These are phyloP conservation scores for Cenchrus purpureus DNA, from an alignment of 176 grass and related monocot species.

Conservation along the genomic window DNA sequence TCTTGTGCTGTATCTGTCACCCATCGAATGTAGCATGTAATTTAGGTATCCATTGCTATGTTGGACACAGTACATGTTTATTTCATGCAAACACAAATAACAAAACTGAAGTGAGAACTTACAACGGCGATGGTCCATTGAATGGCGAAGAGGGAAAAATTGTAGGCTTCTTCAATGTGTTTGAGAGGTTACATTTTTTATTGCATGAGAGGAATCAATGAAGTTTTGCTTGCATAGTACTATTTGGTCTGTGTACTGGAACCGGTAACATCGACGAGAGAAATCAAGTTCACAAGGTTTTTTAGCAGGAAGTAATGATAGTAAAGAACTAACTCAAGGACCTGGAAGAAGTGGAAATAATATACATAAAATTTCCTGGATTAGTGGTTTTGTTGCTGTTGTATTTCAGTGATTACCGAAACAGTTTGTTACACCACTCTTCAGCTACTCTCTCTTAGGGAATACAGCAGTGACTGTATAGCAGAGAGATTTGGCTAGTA, in stretches of 20 bases:
- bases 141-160: neutral
- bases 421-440: neutral
- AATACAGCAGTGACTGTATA: neutral
- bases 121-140: neutral
- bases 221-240: too few species aligned
- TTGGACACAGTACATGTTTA: neutral
- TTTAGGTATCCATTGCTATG: neutral
- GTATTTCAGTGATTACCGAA: conserved; percentile 9
- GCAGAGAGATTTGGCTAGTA: neutral
- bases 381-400: neutral
- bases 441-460: neutral
- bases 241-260: too few species aligned
- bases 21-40: neutral
- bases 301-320: conserved; percentile 14
- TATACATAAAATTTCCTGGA: neutral
- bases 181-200: neutral
- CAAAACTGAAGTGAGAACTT: neutral
- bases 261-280: neutral
- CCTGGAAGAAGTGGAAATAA: neutral
- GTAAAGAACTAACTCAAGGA: neutral
- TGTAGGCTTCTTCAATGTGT: conserved; percentile 1
- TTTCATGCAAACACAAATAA: conserved; percentile 11
- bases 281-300: conserved; percentile 9
- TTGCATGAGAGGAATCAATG: neutral
- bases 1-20: neutral